Evolutionary conservation across 73 alveolate genomes (phyloP).

Genomic region (Stentor coeruleus): DNA sequence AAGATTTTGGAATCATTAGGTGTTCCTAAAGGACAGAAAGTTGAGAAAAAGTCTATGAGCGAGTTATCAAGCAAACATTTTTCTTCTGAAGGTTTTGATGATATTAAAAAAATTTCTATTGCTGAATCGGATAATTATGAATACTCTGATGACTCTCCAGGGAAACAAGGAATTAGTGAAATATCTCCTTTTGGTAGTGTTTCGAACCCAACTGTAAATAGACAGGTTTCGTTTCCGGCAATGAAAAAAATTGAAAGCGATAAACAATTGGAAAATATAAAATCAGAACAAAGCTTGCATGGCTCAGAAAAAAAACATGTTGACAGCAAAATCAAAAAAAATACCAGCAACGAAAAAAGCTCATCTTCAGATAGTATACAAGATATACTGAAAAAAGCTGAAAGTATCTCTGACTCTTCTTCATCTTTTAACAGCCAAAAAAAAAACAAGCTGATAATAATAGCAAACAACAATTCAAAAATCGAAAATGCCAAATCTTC

Average conservation of each 20-base stretch:
- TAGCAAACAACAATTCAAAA: not conserved
- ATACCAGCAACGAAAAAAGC: not conserved
- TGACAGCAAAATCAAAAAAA: not conserved
- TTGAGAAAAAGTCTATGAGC: not conserved
- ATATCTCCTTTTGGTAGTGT: slow-evolving; percentile 19
- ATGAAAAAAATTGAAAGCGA: too few species aligned
- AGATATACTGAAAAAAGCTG: not conserved
- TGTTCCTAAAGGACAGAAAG: not conserved
- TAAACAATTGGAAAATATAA: too few species aligned
- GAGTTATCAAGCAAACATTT: not conserved
- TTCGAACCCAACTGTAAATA: too few species aligned
- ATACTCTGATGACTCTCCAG: slow-evolving; percentile 20
- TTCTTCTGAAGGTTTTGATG: not conserved
- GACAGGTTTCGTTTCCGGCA: too few species aligned
- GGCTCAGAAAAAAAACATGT: not conserved
- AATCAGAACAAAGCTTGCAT: too few species aligned
- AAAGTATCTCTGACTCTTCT: not conserved
- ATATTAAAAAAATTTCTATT: not conserved
- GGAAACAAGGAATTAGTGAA: not conserved
- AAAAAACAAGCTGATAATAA: not conserved
- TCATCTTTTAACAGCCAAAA: not conserved
- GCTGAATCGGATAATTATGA: slow-evolving; percentile 18
- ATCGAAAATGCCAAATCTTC: not conserved
- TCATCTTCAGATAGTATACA: not conserved
- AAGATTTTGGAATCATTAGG: not conserved